Evolutionary conservation across 352 stramenopile genomes (phyloP).

Genomic region (Plasmopara viticola): DNA sequence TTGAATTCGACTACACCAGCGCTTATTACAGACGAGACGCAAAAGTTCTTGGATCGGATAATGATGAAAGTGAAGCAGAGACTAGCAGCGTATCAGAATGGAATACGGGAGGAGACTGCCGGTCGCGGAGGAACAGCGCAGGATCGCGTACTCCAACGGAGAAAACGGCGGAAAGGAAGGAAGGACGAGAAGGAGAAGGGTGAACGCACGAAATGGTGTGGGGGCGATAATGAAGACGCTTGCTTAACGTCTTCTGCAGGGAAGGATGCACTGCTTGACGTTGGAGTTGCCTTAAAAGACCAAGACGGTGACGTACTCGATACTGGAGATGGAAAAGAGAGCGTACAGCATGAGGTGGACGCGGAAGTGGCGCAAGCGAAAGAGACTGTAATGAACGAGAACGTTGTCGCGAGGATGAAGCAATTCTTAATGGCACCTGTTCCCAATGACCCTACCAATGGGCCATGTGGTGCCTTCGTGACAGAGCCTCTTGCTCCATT

Average conservation of each 20-base stretch:
- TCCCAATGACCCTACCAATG: conserved; percentile 15
- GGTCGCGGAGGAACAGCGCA: conserved; percentile 4
- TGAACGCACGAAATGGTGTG: conserved; percentile 13
- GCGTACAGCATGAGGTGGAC: background rate
- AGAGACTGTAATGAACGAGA: conserved; percentile 10
- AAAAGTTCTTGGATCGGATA: conserved; percentile 34
- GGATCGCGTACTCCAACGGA: conserved; percentile 17
- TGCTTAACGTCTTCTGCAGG: background rate
- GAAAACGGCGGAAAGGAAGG: conserved; percentile 23
- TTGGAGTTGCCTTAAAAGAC: background rate
- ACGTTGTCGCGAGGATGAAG: conserved; percentile 28
- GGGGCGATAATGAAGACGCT: conserved; percentile 8
- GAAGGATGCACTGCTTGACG: background rate
- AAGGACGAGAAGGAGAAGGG: conserved; percentile 35
- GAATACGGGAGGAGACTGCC: conserved; percentile 1
- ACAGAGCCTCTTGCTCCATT: conserved; percentile 61
- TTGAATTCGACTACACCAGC: conserved; percentile 27
- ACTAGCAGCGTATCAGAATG: conserved; percentile 21
- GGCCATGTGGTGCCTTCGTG: conserved; percentile 33
- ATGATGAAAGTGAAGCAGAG: conserved; percentile 20
- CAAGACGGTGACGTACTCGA: background rate
- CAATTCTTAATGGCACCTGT: conserved; percentile 32
- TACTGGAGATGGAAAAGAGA: too few relatives aligned
- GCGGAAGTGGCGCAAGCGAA: background rate
- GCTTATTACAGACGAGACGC: conserved; percentile 37